Percentiles rank a stretch among this genome's conserved stretches.
phyloP scores from a whole-genome alignment of 495 filamentous ascomycete genomes.

The Astrocystis sublimbata region DNA sequence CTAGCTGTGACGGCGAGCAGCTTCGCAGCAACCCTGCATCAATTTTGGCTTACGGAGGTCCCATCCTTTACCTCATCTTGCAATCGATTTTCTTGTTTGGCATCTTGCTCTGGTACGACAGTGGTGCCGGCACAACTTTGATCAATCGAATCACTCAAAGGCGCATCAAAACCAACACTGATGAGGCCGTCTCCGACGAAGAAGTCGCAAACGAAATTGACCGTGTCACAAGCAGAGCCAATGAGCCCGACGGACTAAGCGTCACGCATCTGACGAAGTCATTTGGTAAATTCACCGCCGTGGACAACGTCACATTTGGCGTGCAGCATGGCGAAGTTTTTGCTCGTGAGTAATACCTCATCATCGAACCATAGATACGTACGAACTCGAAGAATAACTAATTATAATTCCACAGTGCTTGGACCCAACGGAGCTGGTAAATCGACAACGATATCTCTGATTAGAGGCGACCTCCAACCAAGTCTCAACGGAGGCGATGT shows the following conservation, averaged over 20 bases:
- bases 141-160: constrained; percentile 44
- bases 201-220: constrained; percentile 48
- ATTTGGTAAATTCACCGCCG: constrained; percentile 69
- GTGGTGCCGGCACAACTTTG: constrained; percentile 56
- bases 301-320: constrained; percentile 80
- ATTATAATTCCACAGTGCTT: constrained; percentile 49
- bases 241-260: constrained; percentile 63
- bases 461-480: constrained; percentile 80
- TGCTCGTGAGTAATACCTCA: constrained; percentile 42
- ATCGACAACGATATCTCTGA: constrained; percentile 77
- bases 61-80: constrained; percentile 68
- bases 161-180: constrained; percentile 22
- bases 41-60: constrained; percentile 70
- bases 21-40: constrained; percentile 67
- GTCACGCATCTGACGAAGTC: constrained; percentile 75
- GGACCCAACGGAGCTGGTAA: constrained; percentile 91
- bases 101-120: constrained; percentile 68
- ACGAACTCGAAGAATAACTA: not conserved
- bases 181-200: constrained; percentile 42
- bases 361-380: not conserved
- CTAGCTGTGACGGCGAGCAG: constrained; percentile 62
- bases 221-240: constrained; percentile 41
- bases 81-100: constrained; percentile 64
- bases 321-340: constrained; percentile 77
- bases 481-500: constrained; percentile 62